Evolutionary conservation across 176 grass and related monocot species (phyloP).

Genomic region (Poa annua): DNA sequence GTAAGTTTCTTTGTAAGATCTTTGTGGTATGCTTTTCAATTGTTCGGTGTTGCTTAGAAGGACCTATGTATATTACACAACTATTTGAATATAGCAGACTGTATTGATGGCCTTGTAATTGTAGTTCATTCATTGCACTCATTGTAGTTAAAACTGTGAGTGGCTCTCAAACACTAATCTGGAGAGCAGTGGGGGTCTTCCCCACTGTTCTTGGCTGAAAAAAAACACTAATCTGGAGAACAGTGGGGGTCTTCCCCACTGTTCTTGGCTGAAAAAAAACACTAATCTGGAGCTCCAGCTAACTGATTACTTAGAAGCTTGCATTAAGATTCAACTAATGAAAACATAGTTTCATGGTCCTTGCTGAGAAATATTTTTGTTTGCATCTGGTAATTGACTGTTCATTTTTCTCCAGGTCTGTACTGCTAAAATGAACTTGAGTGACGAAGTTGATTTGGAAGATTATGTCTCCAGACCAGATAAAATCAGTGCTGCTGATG

Average conservation of each 20-base stretch:
- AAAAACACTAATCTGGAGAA: background rate
- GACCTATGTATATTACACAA: background rate
- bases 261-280: too few relatives aligned
- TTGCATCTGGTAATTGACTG: background rate
- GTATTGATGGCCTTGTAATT: background rate
- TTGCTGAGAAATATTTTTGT: background rate
- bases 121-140: background rate
- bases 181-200: background rate
- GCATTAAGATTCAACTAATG: background rate
- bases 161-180: background rate
- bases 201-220: too few relatives aligned
- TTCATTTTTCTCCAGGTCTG: conserved; percentile 56
- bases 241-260: too few relatives aligned
- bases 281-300: background rate
- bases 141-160: background rate
- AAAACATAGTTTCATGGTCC: background rate
- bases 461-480: conserved; percentile 95
- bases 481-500: conserved; percentile 98
- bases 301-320: background rate
- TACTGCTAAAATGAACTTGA: conserved; percentile 96
- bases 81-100: too few relatives aligned
- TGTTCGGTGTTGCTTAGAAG: background rate
- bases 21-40: background rate
- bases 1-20: conserved; percentile 50
- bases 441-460: conserved; percentile 97